Evolutionary conservation across 768 basidiomycete species (phyloP), one percentile per base, ranked within the genome.

Genomic region (Cyclocybe cylindracea): DNA sequence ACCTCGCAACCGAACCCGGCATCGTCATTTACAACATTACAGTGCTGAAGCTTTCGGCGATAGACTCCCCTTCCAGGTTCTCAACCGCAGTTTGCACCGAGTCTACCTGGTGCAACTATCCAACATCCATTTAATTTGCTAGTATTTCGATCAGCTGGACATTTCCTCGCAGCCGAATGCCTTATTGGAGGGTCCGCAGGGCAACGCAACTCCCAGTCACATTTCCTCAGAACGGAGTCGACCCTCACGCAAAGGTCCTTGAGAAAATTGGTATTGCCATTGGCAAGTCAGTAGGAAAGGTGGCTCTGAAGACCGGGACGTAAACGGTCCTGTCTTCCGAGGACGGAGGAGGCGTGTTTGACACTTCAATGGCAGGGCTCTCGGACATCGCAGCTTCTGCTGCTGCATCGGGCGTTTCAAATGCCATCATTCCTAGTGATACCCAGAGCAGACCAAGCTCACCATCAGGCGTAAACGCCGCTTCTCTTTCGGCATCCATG

Each of bases 251-350:
- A 3, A 41, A 47, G 18, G 39, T 48, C 10, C 13, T 54, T 13
- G 43, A 54, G 18, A 48, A 48, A 44, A 47, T 48, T 10, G 46
- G 52, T 9, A 33, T 48, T 3, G 46, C 52, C 14, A 44, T 44
- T 29, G 52, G 47, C 16, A 54, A 54, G 35, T 48, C 46, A 5
- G 52, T 37, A 14, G 49, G 42, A 44, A 44, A 50, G 33, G 24
- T 39, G 24, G 36, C 41, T 9, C 41, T 54, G 16, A 44, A 39
- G 10, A 19, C 44, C 37, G 46, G 52, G 31, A 16, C 52, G 11
- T 48, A 54, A 33, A 43, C 48, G 39, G 39, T 34, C 13, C 42
- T 54, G 16, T 44, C 49, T n/a, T 24, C 42, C n/a, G 14, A 50
- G 33, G 40, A 32, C 10, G 35, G 37, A 9, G 33, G 24, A 24